phyloP scores from a whole-genome alignment of 2,329 filamentous ascomycete genomes.

The Clathrospora elynae region DNA sequence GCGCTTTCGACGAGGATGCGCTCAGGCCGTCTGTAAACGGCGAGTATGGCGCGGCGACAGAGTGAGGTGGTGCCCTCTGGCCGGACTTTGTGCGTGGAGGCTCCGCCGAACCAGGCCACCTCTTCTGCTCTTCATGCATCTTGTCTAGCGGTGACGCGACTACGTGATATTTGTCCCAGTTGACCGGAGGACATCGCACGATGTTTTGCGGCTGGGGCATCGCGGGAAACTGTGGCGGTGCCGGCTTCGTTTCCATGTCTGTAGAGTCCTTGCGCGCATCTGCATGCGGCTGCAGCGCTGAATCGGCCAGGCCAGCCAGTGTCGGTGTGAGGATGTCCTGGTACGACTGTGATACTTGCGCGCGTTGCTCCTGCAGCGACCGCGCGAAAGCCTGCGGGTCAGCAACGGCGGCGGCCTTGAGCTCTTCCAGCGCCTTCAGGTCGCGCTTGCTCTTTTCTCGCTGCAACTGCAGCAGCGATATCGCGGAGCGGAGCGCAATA shows the following conservation, averaged over 20 bases:
- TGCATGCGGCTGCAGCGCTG: conserved; percentile 15
- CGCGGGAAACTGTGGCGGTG: conserved; percentile 57
- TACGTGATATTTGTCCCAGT: conserved; percentile 95
- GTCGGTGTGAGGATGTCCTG: conserved; percentile 46
- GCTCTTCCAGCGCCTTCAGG: conserved; percentile 69
- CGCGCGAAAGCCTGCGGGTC: conserved; percentile 74
- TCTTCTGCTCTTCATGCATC: conserved; percentile 78
- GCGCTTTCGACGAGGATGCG: conserved; percentile 29
- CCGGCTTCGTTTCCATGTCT: conserved; percentile 17
- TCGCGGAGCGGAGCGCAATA: conserved; percentile 82
- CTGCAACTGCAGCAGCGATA: conserved; percentile 86
- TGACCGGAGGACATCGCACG: conserved; percentile 84
- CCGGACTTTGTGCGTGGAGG: conserved; percentile 41
- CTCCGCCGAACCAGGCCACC: conserved; percentile 50
- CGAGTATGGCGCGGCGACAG: conserved; percentile 64
- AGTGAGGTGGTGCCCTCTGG: conserved; percentile 55
- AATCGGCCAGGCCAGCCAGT: conserved; percentile 46
- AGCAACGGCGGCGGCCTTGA: conserved; percentile 71
- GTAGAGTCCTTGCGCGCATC: conserved; percentile 40
- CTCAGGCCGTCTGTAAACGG: conserved; percentile 60
- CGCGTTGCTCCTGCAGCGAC: conserved; percentile 67
- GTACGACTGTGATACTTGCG: conserved; percentile 39
- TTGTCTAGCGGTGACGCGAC: conserved; percentile 82
- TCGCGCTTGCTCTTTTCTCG: conserved; percentile 76
- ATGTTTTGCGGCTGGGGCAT: conserved; percentile 81